Base-by-base conservation (phyloP, 768 basidiomycete species). In the Lactifluus rugatus region DNA sequence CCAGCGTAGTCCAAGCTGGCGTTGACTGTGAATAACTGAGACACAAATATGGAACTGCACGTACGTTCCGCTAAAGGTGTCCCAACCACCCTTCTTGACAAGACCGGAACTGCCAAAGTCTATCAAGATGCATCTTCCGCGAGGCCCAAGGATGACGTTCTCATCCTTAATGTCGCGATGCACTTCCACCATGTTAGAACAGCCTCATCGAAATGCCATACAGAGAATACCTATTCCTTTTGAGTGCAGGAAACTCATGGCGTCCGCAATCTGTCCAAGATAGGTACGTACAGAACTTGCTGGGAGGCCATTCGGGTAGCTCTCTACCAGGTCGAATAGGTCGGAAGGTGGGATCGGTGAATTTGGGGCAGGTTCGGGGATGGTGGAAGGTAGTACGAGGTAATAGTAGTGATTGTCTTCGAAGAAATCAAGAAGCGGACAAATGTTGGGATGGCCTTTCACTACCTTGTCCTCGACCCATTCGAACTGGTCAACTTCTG, bases 91-190 rank as follows among this genome's bases (percentile, higher is more conserved):
- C 68, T 85, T 89, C 73, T 82, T 87, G 41, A 91, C 81, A 49
- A 93, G 74, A 21, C 90, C 90, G 26, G 90, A 91, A 65, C 92
- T 94, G 44, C 95, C 95, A 70, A 98, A 99, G 69, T 99, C 95
- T 68, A 99, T 98, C 66, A 99, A 71, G 69, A 97, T 84, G 68
- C 90, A 93, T 68, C 81, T 83, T 31, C 90, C 93, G 46, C 80
- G 72, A 16, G 85, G 82, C 8, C 87, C 89, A 44, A 93, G 78
- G 37, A 93, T 85, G 16, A 93, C 88, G 69, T 97, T 96, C 71
- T 99, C 95, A 66, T 99, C 95, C 73, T 99, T 99, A 71, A 99
- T 85, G 67, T 99, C 95, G 52, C 95, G 89, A 71, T 99, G 95
- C 10, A 98, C 89, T 90, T 51, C 25, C 34, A 11, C 19, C 28